Base-by-base conservation (phyloP, 305 asterid species). In the Solanum chacoense region DNA sequence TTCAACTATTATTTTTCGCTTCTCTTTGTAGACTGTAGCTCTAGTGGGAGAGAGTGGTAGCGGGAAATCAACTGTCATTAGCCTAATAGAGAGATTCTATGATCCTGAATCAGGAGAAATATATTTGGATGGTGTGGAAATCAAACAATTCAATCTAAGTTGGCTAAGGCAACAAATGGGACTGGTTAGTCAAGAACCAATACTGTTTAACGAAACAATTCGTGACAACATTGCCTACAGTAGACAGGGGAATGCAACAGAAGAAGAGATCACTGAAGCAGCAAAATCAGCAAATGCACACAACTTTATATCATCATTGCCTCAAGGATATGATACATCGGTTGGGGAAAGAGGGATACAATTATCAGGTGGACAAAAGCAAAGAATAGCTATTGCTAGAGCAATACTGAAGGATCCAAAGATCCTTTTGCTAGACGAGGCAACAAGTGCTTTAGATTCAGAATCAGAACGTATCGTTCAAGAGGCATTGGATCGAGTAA, bases 21-120 rank as follows among this genome's bases (percentile, higher is more conserved):
- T 63, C 5, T 34, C 45, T 75, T 75, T 75, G 45, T 75, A 75
- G 98, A 95, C 98, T 2, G 93, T 94, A 20, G 99, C 99, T 85
- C 86, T 95, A 87, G 99, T 95, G 29, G 99, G 99, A 59, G 99
- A 97, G 93, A 97, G 99, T 35, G 99, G 99, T 88, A 94, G 99
- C 12, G 98, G 98, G 36, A 97, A 97, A 90, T 97, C 99, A 10
- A 97, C 99, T 0, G 99, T 97, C 80, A 93, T 97, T 50, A 88
- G 94, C 4, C 79, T 97, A 81, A 40, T 97, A 87, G 97, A 95
- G 89, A 94, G 99, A 89, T 97, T 97, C 92, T 96, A 97, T 87
- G 91, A 97, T 87, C 97, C 95, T 2, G 98, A 97, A 67, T 92
- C 96, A 4, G 99, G 99, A 1, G 90, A 85, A 0, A 92, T 97